phyloP scores from a whole-genome alignment of 768 basidiomycete genomes.

The Termitomyces sp. region DNA sequence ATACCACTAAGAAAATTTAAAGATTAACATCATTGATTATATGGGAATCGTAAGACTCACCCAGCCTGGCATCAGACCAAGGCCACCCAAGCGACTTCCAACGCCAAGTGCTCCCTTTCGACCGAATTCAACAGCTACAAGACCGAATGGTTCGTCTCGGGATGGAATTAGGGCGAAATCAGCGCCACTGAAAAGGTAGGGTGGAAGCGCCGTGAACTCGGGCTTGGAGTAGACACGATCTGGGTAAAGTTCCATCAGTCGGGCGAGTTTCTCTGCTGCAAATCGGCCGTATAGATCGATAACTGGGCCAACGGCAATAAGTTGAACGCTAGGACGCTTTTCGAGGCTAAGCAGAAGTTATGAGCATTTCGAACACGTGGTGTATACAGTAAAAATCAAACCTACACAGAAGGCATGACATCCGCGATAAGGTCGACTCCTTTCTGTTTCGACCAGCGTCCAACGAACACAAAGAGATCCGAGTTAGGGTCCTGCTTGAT shows the following conservation, averaged over 20 bases:
- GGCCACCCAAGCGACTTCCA: conserved; percentile 88
- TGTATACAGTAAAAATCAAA: conserved; percentile 13
- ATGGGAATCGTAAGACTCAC: conserved; percentile 40
- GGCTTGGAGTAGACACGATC: conserved; percentile 95
- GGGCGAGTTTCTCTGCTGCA: conserved; percentile 89
- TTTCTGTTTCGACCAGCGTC: conserved; percentile 98
- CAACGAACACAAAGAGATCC: conserved; percentile 93
- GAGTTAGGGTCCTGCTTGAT: conserved; percentile 88
- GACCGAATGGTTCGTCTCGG: conserved; percentile 93
- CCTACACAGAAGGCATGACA: conserved; percentile 86
- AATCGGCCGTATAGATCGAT: conserved; percentile 95
- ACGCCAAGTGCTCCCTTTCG: conserved; percentile 96
- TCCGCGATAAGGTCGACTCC: conserved; percentile 97
- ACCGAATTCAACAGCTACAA: conserved; percentile 96
- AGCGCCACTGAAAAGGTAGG: conserved; percentile 91
- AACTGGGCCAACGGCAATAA: conserved; percentile 89
- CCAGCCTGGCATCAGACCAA: conserved; percentile 98
- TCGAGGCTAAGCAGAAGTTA: conserved; percentile 54
- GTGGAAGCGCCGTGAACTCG: conserved; percentile 91
- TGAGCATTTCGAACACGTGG: background rate
- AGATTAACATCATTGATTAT: conserved; percentile 1
- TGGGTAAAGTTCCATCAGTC: conserved; percentile 93
- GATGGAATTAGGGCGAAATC: conserved; percentile 96
- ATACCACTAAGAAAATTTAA: conserved; percentile 69
- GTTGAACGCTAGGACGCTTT: conserved; percentile 80